Percentiles rank a stretch among this genome's conserved stretches.
These are phyloP conservation scores for Brasilioporus rufonigricans DNA, from an alignment of 768 basidiomycete species.

Conservation along the genomic window DNA sequence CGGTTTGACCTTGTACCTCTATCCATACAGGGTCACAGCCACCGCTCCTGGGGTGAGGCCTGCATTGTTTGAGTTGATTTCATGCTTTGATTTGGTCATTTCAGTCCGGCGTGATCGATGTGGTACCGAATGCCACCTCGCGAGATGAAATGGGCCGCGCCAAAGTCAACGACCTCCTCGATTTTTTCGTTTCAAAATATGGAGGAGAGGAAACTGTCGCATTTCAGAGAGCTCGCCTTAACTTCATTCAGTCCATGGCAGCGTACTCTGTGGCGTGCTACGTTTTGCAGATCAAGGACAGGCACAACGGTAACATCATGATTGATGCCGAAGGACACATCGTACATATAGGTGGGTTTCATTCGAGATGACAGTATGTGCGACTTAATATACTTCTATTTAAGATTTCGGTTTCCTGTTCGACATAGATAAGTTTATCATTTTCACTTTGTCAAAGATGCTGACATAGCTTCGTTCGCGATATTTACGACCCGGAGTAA, in stretches of 20 bases:
- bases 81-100: background rate
- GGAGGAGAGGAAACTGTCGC: constrained; percentile 85
- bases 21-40: constrained; percentile 95
- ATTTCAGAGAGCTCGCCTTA: constrained; percentile 90
- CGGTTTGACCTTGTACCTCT: constrained; percentile 88
- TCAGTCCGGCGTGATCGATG: constrained; percentile 97
- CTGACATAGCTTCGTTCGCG: constrained; percentile 28
- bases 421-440: constrained; percentile 89
- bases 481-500: constrained; percentile 58
- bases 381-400: constrained; percentile 8
- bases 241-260: constrained; percentile 99
- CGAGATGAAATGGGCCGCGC: constrained; percentile 99
- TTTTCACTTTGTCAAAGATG: constrained; percentile 7
- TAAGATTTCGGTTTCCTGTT: constrained; percentile 96
- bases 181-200: constrained; percentile 93
- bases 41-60: constrained; percentile 88
- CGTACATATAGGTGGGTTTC: constrained; percentile 80
- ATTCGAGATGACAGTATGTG: background rate
- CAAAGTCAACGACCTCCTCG: constrained; percentile 93
- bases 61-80: background rate
- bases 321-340: constrained; percentile 98
- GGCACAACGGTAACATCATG: constrained; percentile 99
- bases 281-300: constrained; percentile 96
- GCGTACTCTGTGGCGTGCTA: constrained; percentile 98
- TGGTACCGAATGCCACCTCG: constrained; percentile 96